phyloP scores from a whole-genome alignment of 306 rosid genomes.

The Ceratonia siliqua region DNA sequence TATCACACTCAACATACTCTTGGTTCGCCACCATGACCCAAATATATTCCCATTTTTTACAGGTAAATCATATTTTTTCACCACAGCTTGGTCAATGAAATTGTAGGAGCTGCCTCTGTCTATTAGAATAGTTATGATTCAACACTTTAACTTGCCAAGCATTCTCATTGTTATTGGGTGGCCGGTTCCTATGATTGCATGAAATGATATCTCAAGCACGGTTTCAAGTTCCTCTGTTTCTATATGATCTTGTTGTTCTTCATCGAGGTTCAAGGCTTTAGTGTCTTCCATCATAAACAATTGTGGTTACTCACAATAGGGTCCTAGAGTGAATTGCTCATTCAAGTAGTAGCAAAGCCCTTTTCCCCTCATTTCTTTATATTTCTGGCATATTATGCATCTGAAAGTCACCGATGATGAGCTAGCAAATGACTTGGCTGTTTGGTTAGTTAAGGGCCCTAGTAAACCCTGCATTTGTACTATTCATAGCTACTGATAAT shows the following conservation, averaged over 20 bases:
- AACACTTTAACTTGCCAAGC: too few species aligned
- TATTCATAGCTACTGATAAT: too few species aligned
- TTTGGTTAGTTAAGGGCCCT: not conserved
- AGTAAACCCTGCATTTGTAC: not conserved
- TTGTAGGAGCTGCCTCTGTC: too few species aligned
- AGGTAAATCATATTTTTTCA: too few species aligned
- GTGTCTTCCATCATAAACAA: not conserved
- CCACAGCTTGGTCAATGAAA: too few species aligned
- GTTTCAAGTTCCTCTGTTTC: not conserved
- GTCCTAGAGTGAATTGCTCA: not conserved
- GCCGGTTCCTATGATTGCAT: too few species aligned
- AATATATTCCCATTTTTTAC: too few species aligned
- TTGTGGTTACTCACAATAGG: not conserved
- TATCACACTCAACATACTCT: too few species aligned
- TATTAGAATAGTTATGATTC: too few species aligned
- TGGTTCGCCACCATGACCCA: too few species aligned
- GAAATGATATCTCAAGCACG: not conserved
- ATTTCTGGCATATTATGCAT: not conserved
- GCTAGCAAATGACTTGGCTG: fast-evolving
- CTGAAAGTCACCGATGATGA: too few species aligned
- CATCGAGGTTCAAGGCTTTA: not conserved
- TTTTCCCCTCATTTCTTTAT: not conserved
- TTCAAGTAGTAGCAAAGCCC: not conserved
- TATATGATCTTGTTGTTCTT: too few species aligned
- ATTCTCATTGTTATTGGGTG: not conserved